phyloP scores from a whole-genome alignment of 768 basidiomycete genomes.

The Xanthoconium stramineum region DNA sequence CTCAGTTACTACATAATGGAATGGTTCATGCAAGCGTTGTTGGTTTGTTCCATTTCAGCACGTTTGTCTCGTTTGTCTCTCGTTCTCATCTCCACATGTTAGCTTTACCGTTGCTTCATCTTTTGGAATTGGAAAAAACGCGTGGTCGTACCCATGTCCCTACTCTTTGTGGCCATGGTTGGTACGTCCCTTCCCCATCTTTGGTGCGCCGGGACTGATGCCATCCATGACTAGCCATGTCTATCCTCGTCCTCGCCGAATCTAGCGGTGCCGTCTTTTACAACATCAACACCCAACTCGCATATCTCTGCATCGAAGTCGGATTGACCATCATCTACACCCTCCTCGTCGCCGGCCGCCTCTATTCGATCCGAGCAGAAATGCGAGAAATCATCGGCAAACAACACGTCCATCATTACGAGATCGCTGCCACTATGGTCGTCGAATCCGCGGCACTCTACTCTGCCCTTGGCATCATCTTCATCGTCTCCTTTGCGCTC shows the following conservation, averaged over 20 bases:
- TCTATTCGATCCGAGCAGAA: conserved; percentile 20
- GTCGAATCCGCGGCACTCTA: conserved; percentile 36
- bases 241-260: conserved; percentile 14
- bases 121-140: conserved; percentile 15
- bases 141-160: conserved; percentile 15
- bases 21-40: conserved; percentile 28
- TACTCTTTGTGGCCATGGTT: conserved; percentile 10
- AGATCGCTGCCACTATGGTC: conserved; percentile 29
- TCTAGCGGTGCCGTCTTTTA: conserved; percentile 14
- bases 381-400: conserved; percentile 15
- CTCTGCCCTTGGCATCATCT: conserved; percentile 25
- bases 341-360: conserved; percentile 27
- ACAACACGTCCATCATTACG: conserved; percentile 22
- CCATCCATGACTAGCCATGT: conserved; percentile 5
- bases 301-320: conserved; percentile 31
- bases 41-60: conserved; percentile 7
- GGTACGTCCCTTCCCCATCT: conserved; percentile 1
- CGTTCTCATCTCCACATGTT: background rate
- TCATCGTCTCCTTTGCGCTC: conserved; percentile 29
- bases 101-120: conserved; percentile 19
- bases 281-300: conserved; percentile 18
- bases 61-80: background rate
- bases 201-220: background rate
- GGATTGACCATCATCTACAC: conserved; percentile 32
- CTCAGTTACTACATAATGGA: conserved; percentile 26